Evolutionary conservation across 768 basidiomycete genomes (phyloP), one percentile per base, ranked within the genome.

Genomic region (Mycena floridula): DNA sequence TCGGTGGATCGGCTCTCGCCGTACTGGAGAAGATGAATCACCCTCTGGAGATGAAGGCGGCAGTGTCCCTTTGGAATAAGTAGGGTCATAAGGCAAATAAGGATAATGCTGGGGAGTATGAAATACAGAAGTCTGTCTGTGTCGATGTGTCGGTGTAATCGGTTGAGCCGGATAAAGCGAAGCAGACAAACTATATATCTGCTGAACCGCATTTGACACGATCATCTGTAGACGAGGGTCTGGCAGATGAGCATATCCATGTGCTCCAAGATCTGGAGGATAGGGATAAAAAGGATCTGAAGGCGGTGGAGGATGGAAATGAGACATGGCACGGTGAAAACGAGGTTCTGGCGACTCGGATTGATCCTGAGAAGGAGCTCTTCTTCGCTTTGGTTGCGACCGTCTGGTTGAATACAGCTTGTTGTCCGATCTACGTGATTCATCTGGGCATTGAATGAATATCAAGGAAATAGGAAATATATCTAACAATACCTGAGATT

Each of bases 31-130:
- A 3, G 69, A 66, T 1, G 66, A 66, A n/a, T 51, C 52, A 11
- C 43, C 54, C 44, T 70, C 61, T 3, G 78, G 73, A 3, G 78
- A 75, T 35, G 73, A 73, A 5, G 80, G 74, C 4, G 79, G 76
- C n/a, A 74, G 50, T 1, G 70, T 72, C 7, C 68, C 73, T 41
- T 51, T 55, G 15, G 79, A 75, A 41, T 69, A 62, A 30, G 62
- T 62, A 2, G 77, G 73, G 44, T 77, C 65, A 42, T 64, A 72
- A 16, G 57, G 43, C 54, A 63, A 65, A 4, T 39, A 15, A 8
- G 70, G 63, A 49, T 70, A 65, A 2, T 62, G 57, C 44, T 68
- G 65, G 15, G 57, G 58, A 50, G 62, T 65, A 41, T 61, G 64
- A 25, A 59, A 64, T 2, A 74, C 70, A 3, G 69, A 71, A 2